Conservation (phyloP, 495 filamentous ascomycete species). For the Massariosphaeria phaeospora region DNA sequence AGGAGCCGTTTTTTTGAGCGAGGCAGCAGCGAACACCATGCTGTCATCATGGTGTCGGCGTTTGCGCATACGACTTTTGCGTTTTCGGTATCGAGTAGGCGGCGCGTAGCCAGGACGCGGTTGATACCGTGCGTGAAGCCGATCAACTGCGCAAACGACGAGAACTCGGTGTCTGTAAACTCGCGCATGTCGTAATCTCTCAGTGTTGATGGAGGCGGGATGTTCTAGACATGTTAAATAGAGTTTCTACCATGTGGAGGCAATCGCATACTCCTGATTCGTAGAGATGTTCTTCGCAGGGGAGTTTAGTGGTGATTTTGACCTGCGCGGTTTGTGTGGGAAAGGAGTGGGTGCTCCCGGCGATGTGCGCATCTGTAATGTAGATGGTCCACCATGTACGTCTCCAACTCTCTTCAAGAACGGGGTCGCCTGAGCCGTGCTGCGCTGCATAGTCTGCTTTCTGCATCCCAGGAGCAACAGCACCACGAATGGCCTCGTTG, state of each 20-base stretch:
- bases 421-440: slow-evolving; percentile 47
- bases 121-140: slow-evolving; percentile 23
- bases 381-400: slow-evolving; percentile 91
- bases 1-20: slow-evolving; percentile 22
- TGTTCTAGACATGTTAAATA: slow-evolving; percentile 10
- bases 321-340: slow-evolving; percentile 33
- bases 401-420: slow-evolving; percentile 69
- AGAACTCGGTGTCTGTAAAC: slow-evolving; percentile 25
- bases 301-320: slow-evolving; percentile 44
- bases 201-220: slow-evolving; percentile 13
- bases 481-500: slow-evolving; percentile 59
- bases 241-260: neutral
- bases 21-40: slow-evolving; percentile 22
- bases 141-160: slow-evolving; percentile 29
- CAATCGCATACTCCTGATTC: slow-evolving; percentile 17
- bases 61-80: slow-evolving; percentile 19
- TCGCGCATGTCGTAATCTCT: slow-evolving; percentile 24
- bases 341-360: slow-evolving; percentile 39
- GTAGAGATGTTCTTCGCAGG: slow-evolving; percentile 70
- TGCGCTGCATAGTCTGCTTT: slow-evolving; percentile 47
- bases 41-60: slow-evolving; percentile 16
- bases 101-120: slow-evolving; percentile 5
- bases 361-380: slow-evolving; percentile 60
- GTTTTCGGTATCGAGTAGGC: slow-evolving; percentile 5
- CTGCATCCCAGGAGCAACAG: slow-evolving; percentile 73